Evolutionary conservation across 805 yeast species (phyloP).

Genomic region (Metschnikowia bowlesiae): DNA sequence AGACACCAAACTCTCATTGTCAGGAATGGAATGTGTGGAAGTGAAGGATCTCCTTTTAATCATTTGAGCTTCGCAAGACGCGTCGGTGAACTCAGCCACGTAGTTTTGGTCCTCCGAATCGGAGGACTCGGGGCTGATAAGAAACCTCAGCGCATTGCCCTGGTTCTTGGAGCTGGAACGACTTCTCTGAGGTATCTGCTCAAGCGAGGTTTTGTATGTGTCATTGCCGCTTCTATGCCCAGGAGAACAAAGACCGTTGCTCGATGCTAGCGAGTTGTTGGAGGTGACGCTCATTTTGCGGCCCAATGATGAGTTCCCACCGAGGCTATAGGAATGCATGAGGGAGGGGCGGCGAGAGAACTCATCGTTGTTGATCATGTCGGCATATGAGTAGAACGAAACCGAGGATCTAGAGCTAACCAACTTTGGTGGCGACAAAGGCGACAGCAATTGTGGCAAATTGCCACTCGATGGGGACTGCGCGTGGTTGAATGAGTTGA

Average conservation of each 20-base stretch:
- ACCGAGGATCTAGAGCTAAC: constrained; percentile 34
- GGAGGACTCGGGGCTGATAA: constrained; percentile 25
- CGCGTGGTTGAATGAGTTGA: constrained; percentile 6
- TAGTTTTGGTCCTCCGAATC: constrained; percentile 20
- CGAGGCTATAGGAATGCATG: constrained; percentile 36
- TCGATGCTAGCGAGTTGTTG: constrained; percentile 10
- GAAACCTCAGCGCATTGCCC: constrained; percentile 12
- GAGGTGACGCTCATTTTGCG: constrained; percentile 18
- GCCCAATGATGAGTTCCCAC: constrained; percentile 27
- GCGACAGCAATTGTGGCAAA: constrained; percentile 20
- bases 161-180: background rate
- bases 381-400: constrained; percentile 74
- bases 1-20: constrained; percentile 35
- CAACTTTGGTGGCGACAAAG: constrained; percentile 38
- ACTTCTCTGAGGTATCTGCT: background rate
- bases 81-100: constrained; percentile 4
- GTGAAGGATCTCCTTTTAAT: constrained; percentile 15
- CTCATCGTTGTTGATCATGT: constrained; percentile 67
- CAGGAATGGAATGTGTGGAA: constrained; percentile 17
- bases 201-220: constrained; percentile 16
- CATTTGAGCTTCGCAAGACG: constrained; percentile 4
- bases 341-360: constrained; percentile 57
- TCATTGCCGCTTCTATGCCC: constrained; percentile 1
- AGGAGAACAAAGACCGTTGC: constrained; percentile 1
- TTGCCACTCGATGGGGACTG: constrained; percentile 4